Conservation (phyloP, 176 grass and related monocot genomes). For the Oryza glumipatula region DNA sequence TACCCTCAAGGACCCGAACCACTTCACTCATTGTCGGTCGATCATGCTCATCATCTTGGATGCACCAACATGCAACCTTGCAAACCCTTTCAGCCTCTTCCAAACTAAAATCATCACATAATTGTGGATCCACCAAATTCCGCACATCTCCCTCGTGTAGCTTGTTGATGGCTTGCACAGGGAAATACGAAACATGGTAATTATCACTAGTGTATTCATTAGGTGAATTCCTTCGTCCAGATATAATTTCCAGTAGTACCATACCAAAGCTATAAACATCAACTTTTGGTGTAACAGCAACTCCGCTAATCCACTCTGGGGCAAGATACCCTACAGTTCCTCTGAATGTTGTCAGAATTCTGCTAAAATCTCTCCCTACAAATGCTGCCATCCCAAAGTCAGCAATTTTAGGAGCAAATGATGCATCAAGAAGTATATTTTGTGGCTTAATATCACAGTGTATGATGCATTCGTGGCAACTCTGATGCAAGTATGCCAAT, state of each 20-base stretch:
- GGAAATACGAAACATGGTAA: no score
- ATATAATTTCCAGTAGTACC: constrained; percentile 52
- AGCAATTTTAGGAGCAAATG: constrained; percentile 46
- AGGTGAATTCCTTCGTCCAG: constrained; percentile 35
- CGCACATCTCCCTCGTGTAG: no score
- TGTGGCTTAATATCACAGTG: constrained; percentile 58
- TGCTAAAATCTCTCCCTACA: constrained; percentile 48
- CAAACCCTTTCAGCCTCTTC: no score
- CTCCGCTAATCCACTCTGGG: constrained; percentile 48
- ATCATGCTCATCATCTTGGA: no score
- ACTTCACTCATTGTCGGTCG: no score
- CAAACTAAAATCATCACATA: no score
- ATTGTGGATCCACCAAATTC: no score
- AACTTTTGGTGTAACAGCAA: constrained; percentile 41
- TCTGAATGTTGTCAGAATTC: constrained; percentile 48
- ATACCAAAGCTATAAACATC: constrained; percentile 62
- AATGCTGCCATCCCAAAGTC: constrained; percentile 58
- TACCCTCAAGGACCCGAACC: no score
- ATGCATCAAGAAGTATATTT: constrained; percentile 34
- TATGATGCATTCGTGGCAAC: constrained; percentile 52
- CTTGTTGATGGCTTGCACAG: no score
- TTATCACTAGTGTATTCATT: background rate
- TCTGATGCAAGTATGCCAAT: constrained; percentile 45
- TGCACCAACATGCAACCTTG: no score
- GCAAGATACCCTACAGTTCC: constrained; percentile 58